phyloP scores from a whole-genome alignment of 345 rosid species.

The Brassica incana region DNA sequence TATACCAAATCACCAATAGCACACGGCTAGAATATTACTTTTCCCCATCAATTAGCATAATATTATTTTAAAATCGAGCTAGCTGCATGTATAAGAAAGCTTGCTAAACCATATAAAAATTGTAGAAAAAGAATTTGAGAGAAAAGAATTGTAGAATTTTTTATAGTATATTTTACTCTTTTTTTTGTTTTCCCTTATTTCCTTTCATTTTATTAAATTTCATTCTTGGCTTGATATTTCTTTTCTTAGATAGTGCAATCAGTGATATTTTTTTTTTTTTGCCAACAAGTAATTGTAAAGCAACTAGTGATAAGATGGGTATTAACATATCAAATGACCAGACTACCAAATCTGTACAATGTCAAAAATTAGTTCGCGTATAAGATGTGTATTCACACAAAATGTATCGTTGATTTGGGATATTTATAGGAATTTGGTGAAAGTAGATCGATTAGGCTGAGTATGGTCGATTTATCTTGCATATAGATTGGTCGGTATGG shows the following conservation, averaged over 20 bases:
- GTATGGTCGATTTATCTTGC: slow-evolving; percentile 23
- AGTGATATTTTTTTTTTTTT: neutral
- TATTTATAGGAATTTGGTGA: slow-evolving; percentile 1
- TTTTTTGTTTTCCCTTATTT: neutral
- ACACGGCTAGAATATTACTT: neutral
- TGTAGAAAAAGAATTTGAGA: too few species aligned
- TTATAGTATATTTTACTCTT: neutral
- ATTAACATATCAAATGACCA: neutral
- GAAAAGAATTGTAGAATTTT: neutral
- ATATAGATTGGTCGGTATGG: neutral
- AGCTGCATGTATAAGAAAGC: neutral
- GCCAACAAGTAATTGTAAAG: too few species aligned
- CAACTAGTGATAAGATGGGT: neutral
- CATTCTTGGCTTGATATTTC: neutral
- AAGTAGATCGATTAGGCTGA: slow-evolving; percentile 33
- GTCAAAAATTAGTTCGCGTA: neutral
- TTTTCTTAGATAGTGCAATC: neutral
- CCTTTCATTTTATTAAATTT: neutral
- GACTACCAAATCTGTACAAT: neutral
- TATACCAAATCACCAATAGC: slow-evolving; percentile 8
- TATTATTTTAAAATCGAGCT: neutral
- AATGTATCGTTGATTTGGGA: neutral
- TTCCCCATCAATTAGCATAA: neutral
- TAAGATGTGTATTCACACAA: neutral
- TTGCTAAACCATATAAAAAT: too few species aligned